phyloP scores from a whole-genome alignment of 805 yeast genomes.

The Cyberlindnera nakhonratchasimensis region DNA sequence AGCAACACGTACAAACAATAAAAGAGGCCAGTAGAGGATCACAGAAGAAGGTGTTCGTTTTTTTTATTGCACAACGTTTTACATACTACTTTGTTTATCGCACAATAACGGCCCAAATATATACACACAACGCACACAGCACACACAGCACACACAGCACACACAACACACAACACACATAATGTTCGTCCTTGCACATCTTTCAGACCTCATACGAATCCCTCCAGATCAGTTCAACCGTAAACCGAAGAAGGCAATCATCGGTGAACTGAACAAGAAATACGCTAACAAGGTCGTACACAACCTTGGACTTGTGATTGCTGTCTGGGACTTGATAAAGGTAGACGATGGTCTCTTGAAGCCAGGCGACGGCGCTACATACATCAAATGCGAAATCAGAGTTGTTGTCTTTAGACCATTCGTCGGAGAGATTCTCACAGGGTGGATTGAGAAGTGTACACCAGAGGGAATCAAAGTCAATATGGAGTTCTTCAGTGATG shows the following conservation, averaged over 20 bases:
- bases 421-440: slow-evolving; percentile 87
- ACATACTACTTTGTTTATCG: too few relatives aligned
- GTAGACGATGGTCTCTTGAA: slow-evolving; percentile 84
- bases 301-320: slow-evolving; percentile 77
- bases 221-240: slow-evolving; percentile 81
- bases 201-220: slow-evolving; percentile 81
- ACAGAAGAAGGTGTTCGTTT: too few relatives aligned
- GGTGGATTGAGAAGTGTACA: slow-evolving; percentile 88
- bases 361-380: slow-evolving; percentile 94
- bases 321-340: slow-evolving; percentile 79
- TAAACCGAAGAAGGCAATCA: slow-evolving; percentile 68
- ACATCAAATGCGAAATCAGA: slow-evolving; percentile 69
- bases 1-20: too few relatives aligned
- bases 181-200: slow-evolving; percentile 82
- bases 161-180: neutral
- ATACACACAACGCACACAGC: too few relatives aligned
- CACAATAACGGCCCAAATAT: too few relatives aligned
- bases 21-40: too few relatives aligned
- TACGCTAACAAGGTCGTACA: slow-evolving; percentile 83
- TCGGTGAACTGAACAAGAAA: slow-evolving; percentile 77
- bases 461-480: slow-evolving; percentile 81
- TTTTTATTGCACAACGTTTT: too few relatives aligned
- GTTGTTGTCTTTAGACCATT: slow-evolving; percentile 88
- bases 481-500: slow-evolving; percentile 87
- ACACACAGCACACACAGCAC: too few relatives aligned